Evolutionary conservation across 805 yeast species (phyloP).

Genomic region (Hanseniaspora occidentalis): DNA sequence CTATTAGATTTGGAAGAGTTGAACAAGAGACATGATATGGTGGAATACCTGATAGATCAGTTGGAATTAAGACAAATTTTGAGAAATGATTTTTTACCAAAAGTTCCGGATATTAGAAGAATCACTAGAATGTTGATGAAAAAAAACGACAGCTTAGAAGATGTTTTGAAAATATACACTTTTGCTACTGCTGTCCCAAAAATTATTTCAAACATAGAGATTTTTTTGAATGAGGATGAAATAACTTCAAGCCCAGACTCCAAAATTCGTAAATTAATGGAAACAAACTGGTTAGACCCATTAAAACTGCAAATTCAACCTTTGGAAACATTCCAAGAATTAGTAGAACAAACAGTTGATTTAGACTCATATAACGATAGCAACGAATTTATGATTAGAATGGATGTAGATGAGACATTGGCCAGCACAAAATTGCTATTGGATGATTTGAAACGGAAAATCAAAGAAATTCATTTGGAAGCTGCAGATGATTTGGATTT

Average conservation of each 20-base stretch:
- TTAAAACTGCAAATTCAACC: conserved; percentile 36
- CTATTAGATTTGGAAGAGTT: conserved; percentile 53
- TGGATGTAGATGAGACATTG: conserved; percentile 79
- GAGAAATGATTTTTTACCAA: conserved; percentile 52
- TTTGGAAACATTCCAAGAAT: conserved; percentile 58
- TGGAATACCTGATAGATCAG: conserved; percentile 62
- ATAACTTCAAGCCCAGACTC: conserved; percentile 11
- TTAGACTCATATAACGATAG: conserved; percentile 68
- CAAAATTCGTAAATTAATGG: conserved; percentile 27
- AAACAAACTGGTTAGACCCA: conserved; percentile 45
- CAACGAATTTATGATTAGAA: conserved; percentile 66
- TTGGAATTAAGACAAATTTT: conserved; percentile 51
- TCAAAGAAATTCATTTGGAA: conserved; percentile 46
- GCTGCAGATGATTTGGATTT: conserved; percentile 65
- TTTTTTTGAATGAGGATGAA: conserved; percentile 28
- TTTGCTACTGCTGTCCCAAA: conserved; percentile 62
- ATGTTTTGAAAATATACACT: conserved; percentile 81
- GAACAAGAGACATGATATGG: conserved; percentile 56
- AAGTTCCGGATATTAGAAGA: conserved; percentile 75
- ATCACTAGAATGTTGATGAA: conserved; percentile 32
- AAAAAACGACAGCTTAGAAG: conserved; percentile 54
- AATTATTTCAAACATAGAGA: conserved; percentile 38
- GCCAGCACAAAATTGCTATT: conserved; percentile 46
- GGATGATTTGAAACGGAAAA: conserved; percentile 39
- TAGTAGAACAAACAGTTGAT: conserved; percentile 89